Evolutionary conservation across 2,329 filamentous ascomycete species (phyloP).

Genomic region (Cladosporium sp.): DNA sequence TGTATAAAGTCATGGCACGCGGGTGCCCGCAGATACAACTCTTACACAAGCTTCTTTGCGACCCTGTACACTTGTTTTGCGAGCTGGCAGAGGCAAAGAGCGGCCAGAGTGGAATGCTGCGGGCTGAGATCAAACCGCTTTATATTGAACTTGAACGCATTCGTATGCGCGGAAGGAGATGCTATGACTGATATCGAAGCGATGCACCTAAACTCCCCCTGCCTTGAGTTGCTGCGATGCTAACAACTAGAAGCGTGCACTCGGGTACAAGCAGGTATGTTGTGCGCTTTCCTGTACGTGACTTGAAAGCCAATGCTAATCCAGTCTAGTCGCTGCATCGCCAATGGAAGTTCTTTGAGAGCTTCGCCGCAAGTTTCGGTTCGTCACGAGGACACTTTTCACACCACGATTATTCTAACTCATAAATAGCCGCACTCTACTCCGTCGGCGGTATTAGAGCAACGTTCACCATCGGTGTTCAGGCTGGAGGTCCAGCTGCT

Average conservation of each 20-base stretch:
- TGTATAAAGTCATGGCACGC: slow-evolving; percentile 33
- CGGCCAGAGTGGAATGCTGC: slow-evolving; percentile 20
- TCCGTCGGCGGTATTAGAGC: slow-evolving; percentile 56
- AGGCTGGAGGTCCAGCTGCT: slow-evolving; percentile 56
- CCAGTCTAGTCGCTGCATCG: slow-evolving; percentile 49
- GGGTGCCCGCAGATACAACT: slow-evolving; percentile 27
- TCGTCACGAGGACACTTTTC: slow-evolving; percentile 13
- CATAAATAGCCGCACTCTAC: slow-evolving; percentile 53
- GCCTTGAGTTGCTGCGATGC: slow-evolving; percentile 14
- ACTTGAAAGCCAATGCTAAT: slow-evolving; percentile 13
- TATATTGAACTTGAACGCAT: slow-evolving; percentile 35
- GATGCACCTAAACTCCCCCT: slow-evolving; percentile 23
- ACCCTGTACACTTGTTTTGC: background rate
- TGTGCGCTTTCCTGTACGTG: background rate
- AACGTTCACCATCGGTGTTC: slow-evolving; percentile 60
- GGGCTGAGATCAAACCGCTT: slow-evolving; percentile 37
- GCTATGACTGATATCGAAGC: slow-evolving; percentile 32
- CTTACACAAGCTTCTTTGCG: background rate
- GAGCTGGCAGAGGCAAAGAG: slow-evolving; percentile 8
- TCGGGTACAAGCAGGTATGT: slow-evolving; percentile 54
- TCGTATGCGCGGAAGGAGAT: slow-evolving; percentile 39
- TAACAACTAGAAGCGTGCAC: slow-evolving; percentile 38
- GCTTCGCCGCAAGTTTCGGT: slow-evolving; percentile 59
- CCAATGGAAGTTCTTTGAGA: slow-evolving; percentile 55
- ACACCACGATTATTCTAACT: slow-evolving; percentile 14